phyloP scores from a whole-genome alignment of 108 stramenopile species.

The Nitzschia inconspicua region DNA sequence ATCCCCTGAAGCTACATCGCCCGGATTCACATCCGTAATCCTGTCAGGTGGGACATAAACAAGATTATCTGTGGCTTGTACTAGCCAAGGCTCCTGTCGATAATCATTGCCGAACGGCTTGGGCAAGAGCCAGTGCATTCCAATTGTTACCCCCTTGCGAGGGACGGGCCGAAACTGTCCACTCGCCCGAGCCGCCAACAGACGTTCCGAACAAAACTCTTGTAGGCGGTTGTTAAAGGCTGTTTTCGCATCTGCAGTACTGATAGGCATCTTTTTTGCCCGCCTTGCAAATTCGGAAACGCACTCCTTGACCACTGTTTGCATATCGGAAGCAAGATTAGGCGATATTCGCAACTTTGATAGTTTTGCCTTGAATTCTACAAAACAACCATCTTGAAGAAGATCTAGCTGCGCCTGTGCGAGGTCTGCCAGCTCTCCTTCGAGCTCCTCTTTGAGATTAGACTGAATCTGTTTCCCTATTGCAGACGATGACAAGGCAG shows the following conservation, averaged over 20 bases:
- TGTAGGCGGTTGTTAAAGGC: constrained; percentile 41
- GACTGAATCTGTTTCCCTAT: constrained; percentile 57
- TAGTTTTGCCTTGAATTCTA: constrained; percentile 55
- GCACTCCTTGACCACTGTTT: constrained; percentile 41
- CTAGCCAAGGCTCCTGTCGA: constrained; percentile 78
- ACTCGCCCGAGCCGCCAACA: constrained; percentile 67
- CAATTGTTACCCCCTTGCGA: constrained; percentile 86
- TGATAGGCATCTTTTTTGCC: constrained; percentile 42
- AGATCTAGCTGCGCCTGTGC: constrained; percentile 58
- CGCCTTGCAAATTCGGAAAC: constrained; percentile 50
- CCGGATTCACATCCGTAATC: constrained; percentile 66
- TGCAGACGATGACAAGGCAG: constrained; percentile 13
- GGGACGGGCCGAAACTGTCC: constrained; percentile 79
- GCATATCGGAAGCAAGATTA: constrained; percentile 66
- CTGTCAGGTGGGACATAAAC: constrained; percentile 68
- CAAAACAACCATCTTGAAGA: constrained; percentile 54
- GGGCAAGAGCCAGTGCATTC: constrained; percentile 90
- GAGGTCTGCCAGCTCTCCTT: constrained; percentile 57
- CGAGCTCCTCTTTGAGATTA: constrained; percentile 48
- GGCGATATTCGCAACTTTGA: constrained; percentile 72
- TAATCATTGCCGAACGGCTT: constrained; percentile 90
- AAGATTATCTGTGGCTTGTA: constrained; percentile 70
- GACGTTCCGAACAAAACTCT: constrained; percentile 64
- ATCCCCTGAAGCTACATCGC: constrained; percentile 62
- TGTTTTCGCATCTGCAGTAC: constrained; percentile 28